Evolutionary conservation across 2,329 filamentous ascomycete species (phyloP).

Genomic region (Tolypocladium guangdongense): DNA sequence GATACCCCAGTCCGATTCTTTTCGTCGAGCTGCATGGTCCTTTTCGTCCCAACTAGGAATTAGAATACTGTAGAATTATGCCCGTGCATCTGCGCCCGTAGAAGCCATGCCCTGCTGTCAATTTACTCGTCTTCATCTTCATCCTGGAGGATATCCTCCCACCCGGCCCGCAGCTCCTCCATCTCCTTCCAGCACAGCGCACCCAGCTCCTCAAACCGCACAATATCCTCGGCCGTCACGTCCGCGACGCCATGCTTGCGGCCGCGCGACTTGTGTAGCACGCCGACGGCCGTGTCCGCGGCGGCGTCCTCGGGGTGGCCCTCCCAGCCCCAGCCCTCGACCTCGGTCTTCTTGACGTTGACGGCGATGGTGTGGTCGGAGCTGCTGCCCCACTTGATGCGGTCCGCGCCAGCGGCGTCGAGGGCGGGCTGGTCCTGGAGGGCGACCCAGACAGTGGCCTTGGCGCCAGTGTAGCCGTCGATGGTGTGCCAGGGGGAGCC

Average conservation of each 20-base stretch:
- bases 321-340: conserved; percentile 74
- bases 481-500: conserved; percentile 85
- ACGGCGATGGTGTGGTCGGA: conserved; percentile 46
- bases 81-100: neutral
- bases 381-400: conserved; percentile 77
- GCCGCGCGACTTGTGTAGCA: conserved; percentile 40
- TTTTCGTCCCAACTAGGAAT: neutral
- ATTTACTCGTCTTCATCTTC: neutral
- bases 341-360: conserved; percentile 65
- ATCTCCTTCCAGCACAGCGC: conserved; percentile 56
- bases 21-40: neutral
- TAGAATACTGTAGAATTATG: neutral
- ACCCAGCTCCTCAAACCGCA: conserved; percentile 52
- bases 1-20: neutral
- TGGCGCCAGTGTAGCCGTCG: conserved; percentile 65
- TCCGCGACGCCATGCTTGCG: conserved; percentile 48
- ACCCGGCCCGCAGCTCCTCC: conserved; percentile 57
- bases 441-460: conserved; percentile 66
- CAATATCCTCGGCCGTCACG: conserved; percentile 48
- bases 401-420: conserved; percentile 41
- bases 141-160: conserved; percentile 37
- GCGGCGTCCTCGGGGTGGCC: conserved; percentile 40
- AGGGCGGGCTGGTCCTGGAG: conserved; percentile 55
- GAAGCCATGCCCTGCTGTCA: neutral
- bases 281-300: conserved; percentile 32